Evolutionary conservation across 2,329 filamentous ascomycete genomes (phyloP).

Genomic region (Fusarium avenaceum): DNA sequence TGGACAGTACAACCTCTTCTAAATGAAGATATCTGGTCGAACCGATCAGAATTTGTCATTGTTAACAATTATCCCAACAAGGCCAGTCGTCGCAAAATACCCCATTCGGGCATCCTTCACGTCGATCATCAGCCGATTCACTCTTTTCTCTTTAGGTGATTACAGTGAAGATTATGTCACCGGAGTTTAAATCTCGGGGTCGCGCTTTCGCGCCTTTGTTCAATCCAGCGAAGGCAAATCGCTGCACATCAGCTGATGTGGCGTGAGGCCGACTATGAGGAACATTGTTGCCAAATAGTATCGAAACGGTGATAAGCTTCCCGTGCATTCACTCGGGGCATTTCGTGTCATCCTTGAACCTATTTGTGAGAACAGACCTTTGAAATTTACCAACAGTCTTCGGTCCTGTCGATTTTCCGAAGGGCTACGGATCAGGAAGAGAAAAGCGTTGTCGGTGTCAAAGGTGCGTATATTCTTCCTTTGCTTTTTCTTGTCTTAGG

Average conservation of each 20-base stretch:
- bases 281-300: neutral
- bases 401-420: neutral
- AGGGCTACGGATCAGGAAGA: neutral
- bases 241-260: constrained; percentile 28
- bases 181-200: neutral
- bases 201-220: constrained; percentile 31
- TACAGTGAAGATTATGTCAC: neutral
- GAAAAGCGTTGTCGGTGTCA: neutral
- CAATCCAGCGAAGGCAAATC: constrained; percentile 10
- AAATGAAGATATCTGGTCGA: neutral
- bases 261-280: neutral
- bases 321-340: neutral
- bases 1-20: neutral
- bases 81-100: neutral
- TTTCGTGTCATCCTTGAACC: neutral
- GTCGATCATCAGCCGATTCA: neutral
- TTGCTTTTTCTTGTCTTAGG: neutral
- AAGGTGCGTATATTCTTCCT: neutral
- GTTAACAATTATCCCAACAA: neutral
- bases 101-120: neutral
- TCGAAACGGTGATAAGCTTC: constrained; percentile 3
- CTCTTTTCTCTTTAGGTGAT: neutral
- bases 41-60: neutral
- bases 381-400: neutral
- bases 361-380: neutral